phyloP scores from a whole-genome alignment of 257 asterid species.

The Forsythia viridissima region DNA sequence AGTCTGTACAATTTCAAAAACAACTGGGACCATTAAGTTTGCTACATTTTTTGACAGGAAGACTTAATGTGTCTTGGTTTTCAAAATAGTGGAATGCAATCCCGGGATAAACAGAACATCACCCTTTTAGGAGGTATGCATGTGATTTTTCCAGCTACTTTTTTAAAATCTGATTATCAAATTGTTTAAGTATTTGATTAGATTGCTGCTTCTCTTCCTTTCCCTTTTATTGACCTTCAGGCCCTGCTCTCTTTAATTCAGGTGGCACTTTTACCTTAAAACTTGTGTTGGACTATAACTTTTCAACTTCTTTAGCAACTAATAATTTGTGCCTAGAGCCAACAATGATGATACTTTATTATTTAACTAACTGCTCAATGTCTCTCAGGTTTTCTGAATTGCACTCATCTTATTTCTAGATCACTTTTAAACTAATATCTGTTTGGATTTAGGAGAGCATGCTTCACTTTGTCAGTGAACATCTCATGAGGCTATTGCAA shows the following conservation, averaged over 20 bases:
- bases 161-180: neutral
- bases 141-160: conserved; percentile 21
- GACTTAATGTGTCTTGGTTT: conserved; percentile 90
- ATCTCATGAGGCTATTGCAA: neutral
- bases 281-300: neutral
- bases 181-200: neutral
- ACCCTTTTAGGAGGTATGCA: conserved; percentile 89
- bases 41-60: conserved; percentile 53
- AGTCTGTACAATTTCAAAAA: conserved; percentile 5
- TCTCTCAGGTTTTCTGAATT: conserved; percentile 9
- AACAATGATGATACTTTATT: conserved; percentile 2
- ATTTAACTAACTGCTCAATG: conserved; percentile 19
- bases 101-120: conserved; percentile 72
- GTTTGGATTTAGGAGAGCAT: neutral
- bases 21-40: neutral
- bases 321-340: conserved; percentile 9
- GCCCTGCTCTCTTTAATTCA: neutral
- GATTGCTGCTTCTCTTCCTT: neutral
- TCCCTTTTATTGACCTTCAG: neutral
- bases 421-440: neutral
- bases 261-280: conserved; percentile 3
- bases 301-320: neutral
- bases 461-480: neutral
- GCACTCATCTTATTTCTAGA: conserved; percentile 2
- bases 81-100: conserved; percentile 81